Conservation (phyloP, 306 rosid species). For the Arachis hypogaea region DNA sequence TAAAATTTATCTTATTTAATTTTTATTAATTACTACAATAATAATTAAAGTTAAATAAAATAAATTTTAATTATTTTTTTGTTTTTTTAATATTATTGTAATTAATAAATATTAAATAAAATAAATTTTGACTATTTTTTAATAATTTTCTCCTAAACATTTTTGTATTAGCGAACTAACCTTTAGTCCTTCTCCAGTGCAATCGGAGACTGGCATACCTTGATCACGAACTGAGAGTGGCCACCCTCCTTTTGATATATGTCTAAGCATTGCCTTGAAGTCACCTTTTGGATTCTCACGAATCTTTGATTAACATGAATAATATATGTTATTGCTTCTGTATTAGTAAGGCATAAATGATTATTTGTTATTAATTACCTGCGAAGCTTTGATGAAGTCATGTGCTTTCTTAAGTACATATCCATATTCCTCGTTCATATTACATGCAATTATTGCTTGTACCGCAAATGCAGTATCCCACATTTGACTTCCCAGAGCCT, state of each 20-base stretch:
- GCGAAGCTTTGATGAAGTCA: constrained; percentile 46
- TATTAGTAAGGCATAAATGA: neutral
- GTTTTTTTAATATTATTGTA: no score
- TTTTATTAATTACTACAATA: no score
- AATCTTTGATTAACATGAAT: constrained; percentile 21
- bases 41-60: no score
- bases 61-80: no score
- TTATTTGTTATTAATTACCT: constrained; percentile 29
- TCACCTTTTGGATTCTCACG: constrained; percentile 10
- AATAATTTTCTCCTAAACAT: no score
- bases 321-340: neutral
- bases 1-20: no score
- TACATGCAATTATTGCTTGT: constrained; percentile 12
- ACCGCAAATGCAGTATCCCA: constrained; percentile 50
- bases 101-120: no score
- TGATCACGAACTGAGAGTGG: constrained; percentile 14
- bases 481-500: constrained; percentile 46
- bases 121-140: no score
- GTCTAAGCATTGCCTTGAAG: constrained; percentile 37
- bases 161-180: neutral
- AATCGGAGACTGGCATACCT: constrained; percentile 52
- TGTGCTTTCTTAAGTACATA: no score
- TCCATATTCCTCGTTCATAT: no score
- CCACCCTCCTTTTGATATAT: constrained; percentile 51
- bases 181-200: constrained; percentile 55